Conservation (phyloP, 352 stramenopile genomes). For the Phytophthora europaea region DNA sequence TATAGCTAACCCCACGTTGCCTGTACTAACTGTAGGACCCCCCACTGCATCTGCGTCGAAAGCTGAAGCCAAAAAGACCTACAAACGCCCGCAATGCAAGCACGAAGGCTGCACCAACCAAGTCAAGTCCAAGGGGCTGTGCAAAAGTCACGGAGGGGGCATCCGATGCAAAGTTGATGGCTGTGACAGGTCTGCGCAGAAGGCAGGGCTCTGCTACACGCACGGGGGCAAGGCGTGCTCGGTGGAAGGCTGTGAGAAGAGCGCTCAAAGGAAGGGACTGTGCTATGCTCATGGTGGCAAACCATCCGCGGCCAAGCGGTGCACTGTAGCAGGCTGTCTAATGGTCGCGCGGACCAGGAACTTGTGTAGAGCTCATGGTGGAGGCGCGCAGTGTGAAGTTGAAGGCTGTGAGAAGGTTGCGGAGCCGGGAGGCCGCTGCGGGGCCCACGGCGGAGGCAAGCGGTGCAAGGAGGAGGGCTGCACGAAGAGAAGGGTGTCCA, state of each 20-base stretch:
- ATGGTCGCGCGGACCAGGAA: constrained; percentile 32
- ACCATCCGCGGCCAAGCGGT: constrained; percentile 26
- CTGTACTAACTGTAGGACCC: background rate
- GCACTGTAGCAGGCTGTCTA: constrained; percentile 25
- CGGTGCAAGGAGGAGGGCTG: constrained; percentile 30
- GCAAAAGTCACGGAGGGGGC: constrained; percentile 38
- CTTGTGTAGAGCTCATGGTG: constrained; percentile 28
- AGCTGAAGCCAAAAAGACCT: constrained; percentile 13
- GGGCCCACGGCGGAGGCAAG: constrained; percentile 30
- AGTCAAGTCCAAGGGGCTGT: constrained; percentile 38
- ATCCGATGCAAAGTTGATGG: constrained; percentile 31
- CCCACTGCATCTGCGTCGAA: background rate
- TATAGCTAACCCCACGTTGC: background rate
- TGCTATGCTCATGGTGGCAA: constrained; percentile 39
- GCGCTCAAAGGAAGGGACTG: constrained; percentile 23
- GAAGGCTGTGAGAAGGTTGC: constrained; percentile 31
- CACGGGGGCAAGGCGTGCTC: constrained; percentile 31
- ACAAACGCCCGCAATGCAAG: constrained; percentile 28
- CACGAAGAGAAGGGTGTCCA: constrained; percentile 19
- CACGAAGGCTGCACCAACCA: constrained; percentile 32
- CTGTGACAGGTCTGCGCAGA: constrained; percentile 25
- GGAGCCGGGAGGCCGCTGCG: constrained; percentile 28
- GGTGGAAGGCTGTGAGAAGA: constrained; percentile 32
- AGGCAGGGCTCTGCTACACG: constrained; percentile 32
- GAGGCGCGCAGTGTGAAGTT: constrained; percentile 27